Evolutionary conservation across 768 basidiomycete genomes (phyloP).

Genomic region (Chlorophyllum brunneum): DNA sequence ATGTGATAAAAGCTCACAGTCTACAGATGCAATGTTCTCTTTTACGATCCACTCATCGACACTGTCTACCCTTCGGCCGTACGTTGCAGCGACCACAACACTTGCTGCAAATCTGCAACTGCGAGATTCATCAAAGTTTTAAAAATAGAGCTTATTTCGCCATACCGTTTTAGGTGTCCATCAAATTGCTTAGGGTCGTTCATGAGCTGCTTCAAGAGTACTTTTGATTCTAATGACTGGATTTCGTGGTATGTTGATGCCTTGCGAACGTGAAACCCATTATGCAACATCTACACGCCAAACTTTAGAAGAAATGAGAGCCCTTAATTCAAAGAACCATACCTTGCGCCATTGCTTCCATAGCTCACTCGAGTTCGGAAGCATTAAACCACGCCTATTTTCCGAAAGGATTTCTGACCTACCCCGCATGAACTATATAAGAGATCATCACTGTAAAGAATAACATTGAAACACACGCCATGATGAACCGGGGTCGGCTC

Average conservation of each 20-base stretch:
- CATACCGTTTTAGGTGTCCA: slow-evolving; percentile 36
- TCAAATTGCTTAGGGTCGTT: slow-evolving; percentile 35
- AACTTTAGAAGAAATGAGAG: too few relatives aligned
- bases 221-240: slow-evolving; percentile 44
- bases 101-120: slow-evolving; percentile 37
- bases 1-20: slow-evolving; percentile 27
- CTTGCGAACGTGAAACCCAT: slow-evolving; percentile 36
- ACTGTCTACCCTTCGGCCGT: slow-evolving; percentile 34
- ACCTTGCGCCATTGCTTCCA: slow-evolving; percentile 50
- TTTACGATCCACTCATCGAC: slow-evolving; percentile 45
- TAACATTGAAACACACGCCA: slow-evolving; percentile 18
- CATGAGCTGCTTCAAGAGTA: slow-evolving; percentile 38
- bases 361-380: slow-evolving; percentile 34
- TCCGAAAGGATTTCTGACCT: slow-evolving; percentile 42
- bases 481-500: slow-evolving; percentile 26
- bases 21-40: slow-evolving; percentile 40
- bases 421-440: slow-evolving; percentile 17
- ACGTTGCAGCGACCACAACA: slow-evolving; percentile 20
- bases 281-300: slow-evolving; percentile 43
- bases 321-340: too few relatives aligned
- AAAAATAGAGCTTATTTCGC: background rate
- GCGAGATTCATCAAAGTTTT: background rate
- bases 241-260: slow-evolving; percentile 41
- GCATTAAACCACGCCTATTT: slow-evolving; percentile 42
- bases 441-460: too few relatives aligned